phyloP scores from a whole-genome alignment of 805 yeast genomes.

The Metschnikowia koreensis region DNA sequence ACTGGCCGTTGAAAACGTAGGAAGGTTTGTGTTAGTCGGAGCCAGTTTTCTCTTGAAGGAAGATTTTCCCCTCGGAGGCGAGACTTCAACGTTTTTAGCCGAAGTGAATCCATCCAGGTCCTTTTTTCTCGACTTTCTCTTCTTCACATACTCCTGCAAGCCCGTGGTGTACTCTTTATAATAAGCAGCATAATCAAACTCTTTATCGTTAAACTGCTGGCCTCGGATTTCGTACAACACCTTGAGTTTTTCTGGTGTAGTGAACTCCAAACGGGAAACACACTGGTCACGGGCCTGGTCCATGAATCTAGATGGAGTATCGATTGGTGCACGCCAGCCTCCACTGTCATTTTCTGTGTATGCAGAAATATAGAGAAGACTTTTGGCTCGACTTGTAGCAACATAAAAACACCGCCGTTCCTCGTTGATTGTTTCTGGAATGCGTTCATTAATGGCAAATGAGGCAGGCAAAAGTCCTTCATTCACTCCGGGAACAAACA shows the following conservation, averaged over 20 bases:
- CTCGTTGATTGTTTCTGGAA: constrained; percentile 50
- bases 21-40: too few relatives aligned
- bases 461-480: constrained; percentile 66
- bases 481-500: constrained; percentile 70
- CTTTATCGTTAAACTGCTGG: background rate
- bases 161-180: constrained; percentile 3
- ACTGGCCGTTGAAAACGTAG: too few relatives aligned
- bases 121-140: background rate
- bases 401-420: constrained; percentile 86
- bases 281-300: constrained; percentile 8
- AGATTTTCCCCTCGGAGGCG: background rate
- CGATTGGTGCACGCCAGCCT: constrained; percentile 22
- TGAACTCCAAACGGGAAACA: constrained; percentile 20
- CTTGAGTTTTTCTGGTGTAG: constrained; percentile 14
- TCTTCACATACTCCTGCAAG: constrained; percentile 8
- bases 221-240: constrained; percentile 19
- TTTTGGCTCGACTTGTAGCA: constrained; percentile 81
- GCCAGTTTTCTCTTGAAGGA: too few relatives aligned
- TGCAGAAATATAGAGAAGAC: constrained; percentile 47
- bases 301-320: constrained; percentile 30
- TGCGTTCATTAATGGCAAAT: constrained; percentile 38
- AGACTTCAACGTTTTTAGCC: constrained; percentile 8
- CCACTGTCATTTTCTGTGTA: constrained; percentile 17
- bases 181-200: constrained; percentile 4
- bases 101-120: constrained; percentile 4